Evolutionary conservation across 805 yeast species (phyloP).

Genomic region (Yarrowia osloensis): DNA sequence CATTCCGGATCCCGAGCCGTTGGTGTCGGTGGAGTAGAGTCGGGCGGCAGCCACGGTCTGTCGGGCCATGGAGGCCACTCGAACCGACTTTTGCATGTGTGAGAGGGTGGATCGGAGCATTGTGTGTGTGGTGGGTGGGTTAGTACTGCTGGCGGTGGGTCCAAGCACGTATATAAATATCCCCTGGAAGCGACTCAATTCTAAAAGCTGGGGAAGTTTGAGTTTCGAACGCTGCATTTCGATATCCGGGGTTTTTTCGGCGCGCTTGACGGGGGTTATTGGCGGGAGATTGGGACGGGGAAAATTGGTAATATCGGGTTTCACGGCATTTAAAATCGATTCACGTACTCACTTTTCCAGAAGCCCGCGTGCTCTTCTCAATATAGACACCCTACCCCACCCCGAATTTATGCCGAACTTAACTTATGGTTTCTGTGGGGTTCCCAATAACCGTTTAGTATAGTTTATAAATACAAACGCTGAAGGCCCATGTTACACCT

Average conservation of each 20-base stretch:
- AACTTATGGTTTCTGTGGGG: constrained; percentile 21
- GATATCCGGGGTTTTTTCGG: constrained; percentile 29
- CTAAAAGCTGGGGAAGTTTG: constrained; percentile 24
- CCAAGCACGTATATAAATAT: not conserved
- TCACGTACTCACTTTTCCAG: not conserved
- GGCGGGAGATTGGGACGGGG: not conserved
- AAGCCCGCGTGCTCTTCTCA: no score
- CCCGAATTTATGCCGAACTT: constrained; percentile 24
- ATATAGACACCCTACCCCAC: not conserved
- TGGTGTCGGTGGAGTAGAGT: constrained; percentile 21
- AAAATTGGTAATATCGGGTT: not conserved
- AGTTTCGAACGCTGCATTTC: constrained; percentile 2
- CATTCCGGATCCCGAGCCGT: constrained; percentile 21
- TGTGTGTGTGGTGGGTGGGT: not conserved
- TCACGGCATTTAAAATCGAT: not conserved
- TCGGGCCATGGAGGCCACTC: constrained; percentile 21
- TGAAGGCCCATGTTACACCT: not conserved
- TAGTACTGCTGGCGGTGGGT: not conserved
- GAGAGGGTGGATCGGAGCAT: constrained; percentile 20
- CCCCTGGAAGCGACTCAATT: not conserved
- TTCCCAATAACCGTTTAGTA: constrained; percentile 26
- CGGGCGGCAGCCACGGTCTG: not conserved
- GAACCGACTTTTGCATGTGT: constrained; percentile 19
- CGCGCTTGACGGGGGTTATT: not conserved
- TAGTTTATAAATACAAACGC: constrained; percentile 12